These are phyloP conservation scores for Vanrija humicola DNA, from an alignment of 1,284 basidiomycete genomes.

Conservation along the genomic window DNA sequence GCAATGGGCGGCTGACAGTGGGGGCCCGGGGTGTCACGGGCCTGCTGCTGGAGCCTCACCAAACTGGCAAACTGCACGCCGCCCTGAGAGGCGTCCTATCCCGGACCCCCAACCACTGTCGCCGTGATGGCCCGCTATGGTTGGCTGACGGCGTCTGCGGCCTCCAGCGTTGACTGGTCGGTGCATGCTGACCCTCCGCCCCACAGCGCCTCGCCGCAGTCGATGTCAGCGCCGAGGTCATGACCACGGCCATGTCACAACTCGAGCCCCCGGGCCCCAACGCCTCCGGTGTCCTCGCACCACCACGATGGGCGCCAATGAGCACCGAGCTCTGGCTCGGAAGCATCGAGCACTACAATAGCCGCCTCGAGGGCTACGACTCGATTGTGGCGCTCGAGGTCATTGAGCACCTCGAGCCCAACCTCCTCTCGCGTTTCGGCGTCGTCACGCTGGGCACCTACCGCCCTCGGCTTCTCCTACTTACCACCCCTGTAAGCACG, in stretches of 20 bases:
- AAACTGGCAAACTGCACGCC: background rate
- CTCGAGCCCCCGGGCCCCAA: constrained; percentile 23
- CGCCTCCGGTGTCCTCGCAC: constrained; percentile 5
- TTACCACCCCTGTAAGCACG: constrained; percentile 69
- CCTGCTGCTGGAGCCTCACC: no score
- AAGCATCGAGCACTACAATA: constrained; percentile 69
- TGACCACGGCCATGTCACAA: constrained; percentile 35
- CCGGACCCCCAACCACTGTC: background rate
- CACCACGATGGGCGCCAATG: constrained; percentile 67
- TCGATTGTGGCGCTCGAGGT: constrained; percentile 85
- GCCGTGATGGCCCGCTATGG: background rate
- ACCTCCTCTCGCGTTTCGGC: constrained; percentile 69
- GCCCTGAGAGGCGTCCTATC: background rate
- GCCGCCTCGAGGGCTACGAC: constrained; percentile 66
- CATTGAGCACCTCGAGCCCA: constrained; percentile 80
- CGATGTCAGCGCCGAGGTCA: constrained; percentile 40
- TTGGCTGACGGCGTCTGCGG: no score
- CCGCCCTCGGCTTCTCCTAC: constrained; percentile 68
- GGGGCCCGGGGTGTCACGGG: no score
- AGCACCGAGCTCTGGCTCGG: constrained; percentile 76
- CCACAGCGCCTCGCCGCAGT: constrained; percentile 44
- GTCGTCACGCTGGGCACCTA: constrained; percentile 79
- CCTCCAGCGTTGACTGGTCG: background rate
- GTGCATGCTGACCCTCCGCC: background rate
- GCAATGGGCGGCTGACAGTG: no score